Evolutionary conservation across 2,329 filamentous ascomycete genomes (phyloP), one percentile per base, ranked within the genome.

Genomic region (Colletotrichum eremochloae): DNA sequence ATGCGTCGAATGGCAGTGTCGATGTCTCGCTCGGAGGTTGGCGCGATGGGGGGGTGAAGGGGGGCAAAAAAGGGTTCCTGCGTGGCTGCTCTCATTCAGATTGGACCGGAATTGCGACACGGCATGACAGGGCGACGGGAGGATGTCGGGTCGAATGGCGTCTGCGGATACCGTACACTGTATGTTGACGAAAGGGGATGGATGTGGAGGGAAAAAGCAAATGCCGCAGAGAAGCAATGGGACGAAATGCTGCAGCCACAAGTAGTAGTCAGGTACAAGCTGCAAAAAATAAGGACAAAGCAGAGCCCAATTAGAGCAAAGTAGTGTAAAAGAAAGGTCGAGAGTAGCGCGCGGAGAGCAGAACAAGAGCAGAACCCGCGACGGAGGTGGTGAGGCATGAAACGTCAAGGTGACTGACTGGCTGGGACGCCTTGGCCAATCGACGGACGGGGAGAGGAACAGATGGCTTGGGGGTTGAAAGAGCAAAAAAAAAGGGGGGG

Each of bases 371-470:
- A 68, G 69, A 78, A 78, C 76, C 77, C 77, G 77, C 76, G 78
- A 80, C 78, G 75, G 73, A 63, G 67, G 73, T 75, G 72, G 74
- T 76, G 73, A 75, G 68, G 76, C 74, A 74, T 80, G 78, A 80
- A 80, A 79, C 78, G 77, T 77, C 66, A 75, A 74, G 74, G 75
- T 72, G 73, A 66, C 56, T 66, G 73, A n/a, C 44, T 46, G 44
- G 69, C 75, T 75, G 72, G 75, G 76, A 69, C 76, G 56, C 50
- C 33, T 63, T 66, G 57, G 68, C 76, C 76, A 77, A 77, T 77
- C 57, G 71, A 48, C 18, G 60, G 15, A 52, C 40, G 53, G 67
- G 48, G 33, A 52, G 40, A 56, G 48, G 46, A 53, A 61, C 44
- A n/a, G 68, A 33, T 33, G 56, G 31, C 60, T 31, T 61, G 68